phyloP scores from a whole-genome alignment of 225 moss, liverwort and hornwort genomes.

The Anthoceros angustus region DNA sequence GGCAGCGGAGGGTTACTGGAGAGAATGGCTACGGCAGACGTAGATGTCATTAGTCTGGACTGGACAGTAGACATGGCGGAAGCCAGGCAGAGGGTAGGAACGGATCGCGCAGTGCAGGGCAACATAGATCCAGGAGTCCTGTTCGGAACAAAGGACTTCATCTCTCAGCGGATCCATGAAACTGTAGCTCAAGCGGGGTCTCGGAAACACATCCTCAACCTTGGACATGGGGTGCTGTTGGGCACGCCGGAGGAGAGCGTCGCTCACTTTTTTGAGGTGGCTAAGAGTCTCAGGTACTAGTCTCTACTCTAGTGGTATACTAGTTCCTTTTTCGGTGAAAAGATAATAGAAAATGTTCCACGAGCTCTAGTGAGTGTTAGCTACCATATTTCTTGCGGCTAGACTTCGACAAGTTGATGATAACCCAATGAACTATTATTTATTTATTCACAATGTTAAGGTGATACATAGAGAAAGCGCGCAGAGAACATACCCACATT shows the following conservation, averaged over 20 bases:
- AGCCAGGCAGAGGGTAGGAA: conserved; percentile 39
- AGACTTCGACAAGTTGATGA: too few species aligned
- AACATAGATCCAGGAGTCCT: conserved; percentile 52
- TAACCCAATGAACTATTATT: too few species aligned
- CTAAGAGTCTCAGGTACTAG: conserved; percentile 30
- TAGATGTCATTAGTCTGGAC: conserved; percentile 48
- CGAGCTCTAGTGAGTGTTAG: too few species aligned
- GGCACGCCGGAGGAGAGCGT: conserved; percentile 48
- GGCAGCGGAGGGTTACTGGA: conserved; percentile 53
- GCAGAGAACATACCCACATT: too few species aligned
- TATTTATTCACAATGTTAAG: too few species aligned
- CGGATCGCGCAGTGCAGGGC: conserved; percentile 44
- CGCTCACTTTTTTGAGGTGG: conserved; percentile 49
- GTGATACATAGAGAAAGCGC: too few species aligned
- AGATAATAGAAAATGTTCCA: neutral
- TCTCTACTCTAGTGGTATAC: neutral
- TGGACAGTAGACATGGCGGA: conserved; percentile 65
- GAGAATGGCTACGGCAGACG: conserved; percentile 40
- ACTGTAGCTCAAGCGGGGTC: conserved; percentile 21
- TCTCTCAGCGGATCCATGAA: conserved; percentile 3
- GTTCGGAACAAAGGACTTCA: conserved; percentile 34
- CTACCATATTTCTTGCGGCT: too few species aligned
- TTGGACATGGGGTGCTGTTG: conserved; percentile 54
- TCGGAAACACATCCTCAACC: conserved; percentile 39
- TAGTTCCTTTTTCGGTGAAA: neutral